Evolutionary conservation across 2,329 filamentous ascomycete species (phyloP), one percentile per base, ranked within the genome.

Genomic region (Metarhizium anisopliae): DNA sequence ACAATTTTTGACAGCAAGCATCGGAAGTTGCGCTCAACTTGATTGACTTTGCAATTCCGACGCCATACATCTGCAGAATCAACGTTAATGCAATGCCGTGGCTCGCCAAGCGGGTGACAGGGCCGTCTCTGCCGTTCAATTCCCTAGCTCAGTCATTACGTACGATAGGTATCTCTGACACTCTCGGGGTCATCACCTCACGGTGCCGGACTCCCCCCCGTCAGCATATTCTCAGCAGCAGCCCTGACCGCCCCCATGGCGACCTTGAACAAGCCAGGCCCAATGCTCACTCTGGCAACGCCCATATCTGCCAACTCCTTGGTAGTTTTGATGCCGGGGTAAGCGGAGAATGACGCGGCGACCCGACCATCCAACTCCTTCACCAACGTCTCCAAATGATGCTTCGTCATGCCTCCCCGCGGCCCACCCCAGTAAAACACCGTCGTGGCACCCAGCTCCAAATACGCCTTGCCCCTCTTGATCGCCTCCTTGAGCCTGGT

Each of bases 351-450:
- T 56, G 74, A 75, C 11, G 82, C 77, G 53, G 77, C 77, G 14
- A 84, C 63, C 51, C 67, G 70, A 1, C 80, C 80, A 3, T 70
- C 72, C 50, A 84, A 72, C 50, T 72, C 77, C 53, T 68, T 64
- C 2, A 77, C 77, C 59, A 83, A 62, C 47, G 62, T 66, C 63
- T 70, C 64, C 2, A 82, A 72, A 64, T 82, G 80, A 0, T 69
- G 72, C 13, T 65, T 70, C 13, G 69, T 69, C 13, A 81, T 62
- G 45, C 79, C 67, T 14, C 73, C 64, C 40, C 67, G 67, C 0
- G 69, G 61, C 2, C 70, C 79, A 14, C 82, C 82, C 81, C 80
- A 85, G 53, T 83, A 80, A 68, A 84, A 85, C 0, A 82, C 74
- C 0, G 78, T 83, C 13, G 74, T 78, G 0, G 82, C 83, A 0